A percentile compares a stretch with the other conserved stretches of the same genome.
These are phyloP conservation scores for Talaromyces marneffei DNA, from an alignment of 2,329 filamentous ascomycete genomes.

Conservation along the genomic window DNA sequence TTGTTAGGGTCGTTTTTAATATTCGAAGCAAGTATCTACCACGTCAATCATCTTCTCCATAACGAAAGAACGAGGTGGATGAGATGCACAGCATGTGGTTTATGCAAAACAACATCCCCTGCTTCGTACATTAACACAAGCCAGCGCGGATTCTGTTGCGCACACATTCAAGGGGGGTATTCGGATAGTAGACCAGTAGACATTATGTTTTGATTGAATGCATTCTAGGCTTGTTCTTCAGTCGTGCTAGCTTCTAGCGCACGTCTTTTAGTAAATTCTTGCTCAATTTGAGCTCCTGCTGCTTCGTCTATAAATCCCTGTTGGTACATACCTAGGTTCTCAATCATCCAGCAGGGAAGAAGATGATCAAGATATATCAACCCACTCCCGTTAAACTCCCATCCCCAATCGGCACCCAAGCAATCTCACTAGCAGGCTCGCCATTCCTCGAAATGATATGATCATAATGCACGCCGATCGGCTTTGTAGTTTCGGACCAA, in stretches of 20 bases:
- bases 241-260: slow-evolving; percentile 46
- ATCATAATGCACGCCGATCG: slow-evolving; percentile 57
- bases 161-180: slow-evolving; percentile 42
- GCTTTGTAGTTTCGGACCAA: slow-evolving; percentile 37
- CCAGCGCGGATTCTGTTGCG: slow-evolving; percentile 44
- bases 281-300: slow-evolving; percentile 48
- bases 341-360: too few relatives aligned
- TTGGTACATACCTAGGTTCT: too few relatives aligned
- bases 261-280: slow-evolving; percentile 31
- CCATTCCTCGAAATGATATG: slow-evolving; percentile 54
- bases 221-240: slow-evolving; percentile 47
- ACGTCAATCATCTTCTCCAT: neutral
- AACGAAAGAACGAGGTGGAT: neutral
- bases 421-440: slow-evolving; percentile 51
- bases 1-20: slow-evolving; percentile 50
- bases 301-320: slow-evolving; percentile 28
- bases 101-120: slow-evolving; percentile 45
- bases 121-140: slow-evolving; percentile 51
- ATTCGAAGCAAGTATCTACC: slow-evolving; percentile 53
- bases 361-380: slow-evolving; percentile 59
- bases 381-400: slow-evolving; percentile 49
- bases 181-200: slow-evolving; percentile 49
- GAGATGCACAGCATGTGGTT: slow-evolving; percentile 31
- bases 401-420: slow-evolving; percentile 55
- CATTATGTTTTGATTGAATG: slow-evolving; percentile 58